Evolutionary conservation across 148 eudicot species (phyloP), one percentile per base, ranked within the genome.

Genomic region (Fagopyrum esculentum): DNA sequence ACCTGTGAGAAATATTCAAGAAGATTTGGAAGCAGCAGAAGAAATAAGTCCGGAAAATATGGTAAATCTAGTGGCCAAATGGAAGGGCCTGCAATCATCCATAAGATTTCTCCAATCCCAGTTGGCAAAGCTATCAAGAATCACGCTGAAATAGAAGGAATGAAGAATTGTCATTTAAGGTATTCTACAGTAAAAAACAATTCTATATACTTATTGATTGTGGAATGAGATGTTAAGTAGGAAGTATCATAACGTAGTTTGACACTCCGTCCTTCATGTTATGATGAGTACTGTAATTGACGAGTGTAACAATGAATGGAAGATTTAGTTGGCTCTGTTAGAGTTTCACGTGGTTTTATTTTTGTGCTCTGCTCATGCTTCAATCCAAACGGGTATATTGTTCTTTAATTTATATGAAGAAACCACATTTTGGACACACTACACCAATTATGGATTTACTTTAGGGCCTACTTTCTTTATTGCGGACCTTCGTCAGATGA

Each of bases 151-250:
- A 80, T 92, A 69, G 86, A 90, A 78, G 99, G 99, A 75, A 95
- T 95, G 99, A 84, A 85, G 51, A 80, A 87, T 79, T 88, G 86
- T 80, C 99, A 95, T 82, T 78, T 95, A 68, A 87, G 98, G 98
- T 95, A 86, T 71, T 75, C 66, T 48, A 47, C 5, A 17, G 26
- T 60, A 45, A 52, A 7, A 43, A 10, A 26, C 17, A 11, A 35
- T 13, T 30, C 40, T 63, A 0, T 63, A 12, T 63, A 63, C 69
- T 3, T 6, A 35, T 63, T 35, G 16, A 63, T 22, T 17, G 9
- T 60, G 9, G 44, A 35, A 16, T 29, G 44, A 63, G 69, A 57
- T 57, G 63, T 22, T 22, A 57, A 57, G 29, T 57, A 52, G 57
- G 10, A 59, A 59, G 35, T 63, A 63, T 63, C 63, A 19, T 57